phyloP scores from a whole-genome alignment of 768 basidiomycete species.

The Auriculariales sp. region DNA sequence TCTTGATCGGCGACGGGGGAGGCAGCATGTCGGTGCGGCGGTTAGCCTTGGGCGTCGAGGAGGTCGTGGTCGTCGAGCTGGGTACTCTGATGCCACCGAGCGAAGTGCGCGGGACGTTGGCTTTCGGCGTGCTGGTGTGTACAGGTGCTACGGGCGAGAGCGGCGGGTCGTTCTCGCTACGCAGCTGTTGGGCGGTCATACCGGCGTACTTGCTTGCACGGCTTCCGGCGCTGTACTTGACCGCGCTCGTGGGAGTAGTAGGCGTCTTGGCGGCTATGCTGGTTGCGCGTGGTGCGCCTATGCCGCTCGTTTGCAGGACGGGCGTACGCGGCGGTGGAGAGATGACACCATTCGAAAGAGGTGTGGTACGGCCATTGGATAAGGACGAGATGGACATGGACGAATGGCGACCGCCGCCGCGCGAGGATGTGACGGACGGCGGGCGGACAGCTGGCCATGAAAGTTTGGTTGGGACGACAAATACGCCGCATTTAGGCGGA shows the following conservation, averaged over 20 bases:
- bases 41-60: constrained; percentile 3
- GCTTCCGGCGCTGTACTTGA: constrained; percentile 62
- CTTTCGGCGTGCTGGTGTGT: neutral
- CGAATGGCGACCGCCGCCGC: constrained; percentile 20
- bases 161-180: constrained; percentile 18
- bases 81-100: constrained; percentile 3
- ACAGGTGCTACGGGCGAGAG: neutral
- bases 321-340: constrained; percentile 14
- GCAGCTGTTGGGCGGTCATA: constrained; percentile 71
- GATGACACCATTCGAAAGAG: constrained; percentile 29
- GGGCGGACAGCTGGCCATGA: constrained; percentile 53
- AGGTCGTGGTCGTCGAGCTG: neutral
- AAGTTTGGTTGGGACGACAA: constrained; percentile 71
- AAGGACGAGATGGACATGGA: constrained; percentile 28
- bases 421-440: constrained; percentile 66
- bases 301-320: neutral
- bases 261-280: neutral
- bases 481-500: constrained; percentile 78
- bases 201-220: constrained; percentile 73
- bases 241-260: constrained; percentile 16
- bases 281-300: neutral
- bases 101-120: constrained; percentile 3
- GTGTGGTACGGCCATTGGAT: constrained; percentile 39
- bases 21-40: constrained; percentile 45
- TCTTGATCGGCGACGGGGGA: constrained; percentile 41